Evolutionary conservation across 768 basidiomycete species (phyloP).

Genomic region (Guyanaporus albipodus): DNA sequence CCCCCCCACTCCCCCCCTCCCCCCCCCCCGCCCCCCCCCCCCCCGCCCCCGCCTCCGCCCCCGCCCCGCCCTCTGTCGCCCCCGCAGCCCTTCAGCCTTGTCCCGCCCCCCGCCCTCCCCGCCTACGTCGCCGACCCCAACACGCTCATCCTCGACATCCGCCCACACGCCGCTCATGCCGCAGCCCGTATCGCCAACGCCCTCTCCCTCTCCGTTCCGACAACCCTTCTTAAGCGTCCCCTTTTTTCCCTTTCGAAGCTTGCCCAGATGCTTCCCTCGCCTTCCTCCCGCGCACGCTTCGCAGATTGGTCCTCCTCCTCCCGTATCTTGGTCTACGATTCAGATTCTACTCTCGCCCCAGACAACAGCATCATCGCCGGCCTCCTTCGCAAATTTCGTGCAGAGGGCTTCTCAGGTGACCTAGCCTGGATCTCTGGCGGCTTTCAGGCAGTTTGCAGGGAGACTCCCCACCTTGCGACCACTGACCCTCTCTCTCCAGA

Average conservation of each 20-base stretch:
- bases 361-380: conserved; percentile 69
- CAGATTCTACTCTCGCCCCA: conserved; percentile 59
- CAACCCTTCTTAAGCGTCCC: conserved; percentile 90
- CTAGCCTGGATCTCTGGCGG: conserved; percentile 83
- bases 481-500: conserved; percentile 46
- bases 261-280: conserved; percentile 72
- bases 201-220: conserved; percentile 86
- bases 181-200: conserved; percentile 63
- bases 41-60: background rate
- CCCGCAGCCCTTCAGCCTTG: conserved; percentile 18
- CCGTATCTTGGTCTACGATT: conserved; percentile 81
- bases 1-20: conserved; percentile 20
- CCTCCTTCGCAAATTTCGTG: conserved; percentile 70
- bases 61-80: background rate
- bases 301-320: conserved; percentile 51
- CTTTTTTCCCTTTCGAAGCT: conserved; percentile 78
- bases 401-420: conserved; percentile 54
- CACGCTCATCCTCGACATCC: conserved; percentile 80
- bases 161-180: conserved; percentile 73
- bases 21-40: conserved; percentile 8
- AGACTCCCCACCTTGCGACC: conserved; percentile 51
- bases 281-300: conserved; percentile 55
- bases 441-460: conserved; percentile 64
- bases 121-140: conserved; percentile 32
- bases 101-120: conserved; percentile 31